These are phyloP conservation scores for Suillus discolor DNA, from an alignment of 768 basidiomycete species.

Conservation along the genomic window DNA sequence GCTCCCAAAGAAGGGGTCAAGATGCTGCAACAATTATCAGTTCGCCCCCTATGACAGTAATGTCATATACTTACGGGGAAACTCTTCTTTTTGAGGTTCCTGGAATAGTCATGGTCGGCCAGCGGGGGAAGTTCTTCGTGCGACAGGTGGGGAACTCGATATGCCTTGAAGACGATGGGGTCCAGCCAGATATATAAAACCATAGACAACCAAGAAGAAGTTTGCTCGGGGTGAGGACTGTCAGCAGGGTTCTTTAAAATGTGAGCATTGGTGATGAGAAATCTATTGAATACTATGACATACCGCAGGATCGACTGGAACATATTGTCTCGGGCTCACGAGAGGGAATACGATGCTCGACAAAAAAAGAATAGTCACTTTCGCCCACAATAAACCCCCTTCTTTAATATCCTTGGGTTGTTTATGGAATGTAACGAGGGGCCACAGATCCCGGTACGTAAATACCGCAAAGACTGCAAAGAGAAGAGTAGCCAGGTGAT, in stretches of 20 bases:
- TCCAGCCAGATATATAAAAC: constrained; percentile 58
- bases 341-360: constrained; percentile 55
- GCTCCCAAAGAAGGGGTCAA: constrained; percentile 24
- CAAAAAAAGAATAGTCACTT: constrained; percentile 47
- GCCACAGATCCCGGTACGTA: constrained; percentile 61
- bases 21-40: constrained; percentile 22
- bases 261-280: not conserved
- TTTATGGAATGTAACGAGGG: constrained; percentile 55
- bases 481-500: constrained; percentile 51
- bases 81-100: constrained; percentile 35
- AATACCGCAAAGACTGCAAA: constrained; percentile 51
- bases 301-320: constrained; percentile 51
- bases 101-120: constrained; percentile 47
- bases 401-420: constrained; percentile 50
- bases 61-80: constrained; percentile 30
- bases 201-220: constrained; percentile 36
- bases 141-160: constrained; percentile 45
- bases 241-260: constrained; percentile 23
- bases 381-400: constrained; percentile 54
- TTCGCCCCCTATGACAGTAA: not conserved
- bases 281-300: not conserved
- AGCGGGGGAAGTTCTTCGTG: constrained; percentile 47
- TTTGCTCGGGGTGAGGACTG: constrained; percentile 42
- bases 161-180: constrained; percentile 45
- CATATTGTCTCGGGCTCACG: constrained; percentile 56